Evolutionary conservation across 2,329 filamentous ascomycete species (phyloP).

Genomic region (Ambrosiella cleistominuta): DNA sequence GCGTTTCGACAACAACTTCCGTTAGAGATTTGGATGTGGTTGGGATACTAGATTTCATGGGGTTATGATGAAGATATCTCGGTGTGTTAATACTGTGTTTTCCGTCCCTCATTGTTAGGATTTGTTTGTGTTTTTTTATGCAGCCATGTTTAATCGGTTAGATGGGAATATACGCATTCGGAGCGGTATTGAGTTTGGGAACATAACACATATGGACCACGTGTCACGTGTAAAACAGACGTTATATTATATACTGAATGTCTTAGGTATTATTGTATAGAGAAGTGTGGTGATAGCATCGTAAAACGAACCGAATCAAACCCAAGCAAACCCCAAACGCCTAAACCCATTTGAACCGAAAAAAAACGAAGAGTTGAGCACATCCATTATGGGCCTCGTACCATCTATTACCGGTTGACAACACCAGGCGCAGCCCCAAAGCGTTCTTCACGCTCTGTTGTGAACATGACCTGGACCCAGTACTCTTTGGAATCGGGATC

Average conservation of each 20-base stretch:
- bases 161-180: neutral
- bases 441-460: conserved; percentile 91
- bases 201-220: neutral
- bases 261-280: neutral
- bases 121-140: neutral
- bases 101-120: neutral
- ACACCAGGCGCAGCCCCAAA: conserved; percentile 51
- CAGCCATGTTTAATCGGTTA: neutral
- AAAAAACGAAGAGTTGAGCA: neutral
- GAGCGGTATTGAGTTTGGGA: neutral
- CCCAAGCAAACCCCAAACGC: neutral
- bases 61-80: neutral
- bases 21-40: conserved; percentile 21
- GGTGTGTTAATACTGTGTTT: neutral
- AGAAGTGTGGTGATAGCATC: neutral
- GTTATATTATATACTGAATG: neutral
- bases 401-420: conserved; percentile 26
- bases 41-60: neutral
- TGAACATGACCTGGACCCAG: conserved; percentile 94
- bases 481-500: conserved; percentile 93
- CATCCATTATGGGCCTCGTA: neutral
- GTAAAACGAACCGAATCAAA: neutral
- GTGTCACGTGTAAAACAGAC: neutral
- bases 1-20: conserved; percentile 66
- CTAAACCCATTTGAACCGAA: neutral